These are phyloP conservation scores for Phytophthora megakarya DNA, from an alignment of 352 stramenopile genomes.

Conservation along the genomic window DNA sequence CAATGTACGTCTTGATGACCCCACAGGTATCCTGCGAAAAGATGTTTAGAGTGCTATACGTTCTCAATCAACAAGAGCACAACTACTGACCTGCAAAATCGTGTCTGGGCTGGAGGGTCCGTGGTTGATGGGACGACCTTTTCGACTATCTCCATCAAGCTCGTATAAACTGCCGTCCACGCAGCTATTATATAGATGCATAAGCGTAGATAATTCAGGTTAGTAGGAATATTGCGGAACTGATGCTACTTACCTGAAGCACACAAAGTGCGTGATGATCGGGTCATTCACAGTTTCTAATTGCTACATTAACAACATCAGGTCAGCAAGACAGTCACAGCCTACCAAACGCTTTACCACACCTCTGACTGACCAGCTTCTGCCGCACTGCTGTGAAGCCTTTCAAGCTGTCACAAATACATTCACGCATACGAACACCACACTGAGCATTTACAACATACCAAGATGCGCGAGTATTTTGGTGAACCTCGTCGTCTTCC, in stretches of 20 bases:
- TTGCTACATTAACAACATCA: constrained; percentile 51
- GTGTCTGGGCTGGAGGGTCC: constrained; percentile 85
- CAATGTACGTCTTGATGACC: too few relatives aligned
- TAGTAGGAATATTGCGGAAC: too few relatives aligned
- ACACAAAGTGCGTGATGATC: constrained; percentile 97
- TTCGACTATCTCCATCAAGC: constrained; percentile 96
- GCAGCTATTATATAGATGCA: too few relatives aligned
- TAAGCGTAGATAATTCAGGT: not conserved
- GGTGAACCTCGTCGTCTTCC: constrained; percentile 84
- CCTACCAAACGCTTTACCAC: not conserved
- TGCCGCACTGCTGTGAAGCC: constrained; percentile 91
- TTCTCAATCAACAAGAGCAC: too few relatives aligned
- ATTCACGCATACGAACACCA: constrained; percentile 8
- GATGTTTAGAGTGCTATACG: too few relatives aligned
- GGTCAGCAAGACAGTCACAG: too few relatives aligned
- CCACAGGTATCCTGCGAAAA: too few relatives aligned
- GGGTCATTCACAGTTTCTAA: constrained; percentile 90
- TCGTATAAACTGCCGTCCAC: constrained; percentile 95
- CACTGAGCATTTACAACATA: not conserved
- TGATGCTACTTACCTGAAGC: constrained; percentile 94
- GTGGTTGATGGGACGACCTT: constrained; percentile 94
- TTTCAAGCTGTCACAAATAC: constrained; percentile 82
- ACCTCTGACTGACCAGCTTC: constrained; percentile 91
- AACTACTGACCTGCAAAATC: constrained; percentile 89
- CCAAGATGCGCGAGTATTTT: not conserved